phyloP scores from a whole-genome alignment of 306 rosid genomes.

The Gleditsia sinensis region DNA sequence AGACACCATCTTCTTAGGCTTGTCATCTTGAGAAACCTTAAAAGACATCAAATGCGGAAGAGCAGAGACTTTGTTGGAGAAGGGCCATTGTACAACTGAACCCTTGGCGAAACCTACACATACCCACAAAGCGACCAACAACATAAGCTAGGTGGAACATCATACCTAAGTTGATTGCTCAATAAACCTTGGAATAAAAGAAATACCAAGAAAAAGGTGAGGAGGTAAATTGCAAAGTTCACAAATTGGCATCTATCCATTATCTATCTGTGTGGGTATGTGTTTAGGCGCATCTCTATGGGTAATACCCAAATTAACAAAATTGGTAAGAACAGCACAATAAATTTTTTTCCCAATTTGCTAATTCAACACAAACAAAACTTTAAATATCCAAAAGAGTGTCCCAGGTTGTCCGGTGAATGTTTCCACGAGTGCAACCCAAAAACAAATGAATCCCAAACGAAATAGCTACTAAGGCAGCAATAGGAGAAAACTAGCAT shows the following conservation, averaged over 20 bases:
- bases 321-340: slow-evolving; percentile 30
- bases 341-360: slow-evolving; percentile 22
- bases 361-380: slow-evolving; percentile 6
- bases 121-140: slow-evolving; percentile 27
- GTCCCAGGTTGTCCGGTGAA: background rate
- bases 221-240: background rate
- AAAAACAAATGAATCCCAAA: slow-evolving; percentile 6
- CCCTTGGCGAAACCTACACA: slow-evolving; percentile 49
- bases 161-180: slow-evolving; percentile 1
- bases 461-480: slow-evolving; percentile 1
- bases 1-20: slow-evolving; percentile 41
- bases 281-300: background rate
- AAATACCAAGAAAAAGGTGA: background rate
- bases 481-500: background rate
- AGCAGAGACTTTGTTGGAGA: slow-evolving; percentile 62
- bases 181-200: slow-evolving; percentile 9
- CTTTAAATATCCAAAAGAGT: slow-evolving; percentile 25
- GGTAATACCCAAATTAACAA: slow-evolving; percentile 30
- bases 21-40: slow-evolving; percentile 63
- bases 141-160: slow-evolving; percentile 6
- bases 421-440: background rate
- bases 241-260: background rate
- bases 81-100: slow-evolving; percentile 61
- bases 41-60: slow-evolving; percentile 68
- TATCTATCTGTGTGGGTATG: background rate